phyloP scores from a whole-genome alignment of 352 stramenopile genomes.

The Salisapilia sapeloensis region DNA sequence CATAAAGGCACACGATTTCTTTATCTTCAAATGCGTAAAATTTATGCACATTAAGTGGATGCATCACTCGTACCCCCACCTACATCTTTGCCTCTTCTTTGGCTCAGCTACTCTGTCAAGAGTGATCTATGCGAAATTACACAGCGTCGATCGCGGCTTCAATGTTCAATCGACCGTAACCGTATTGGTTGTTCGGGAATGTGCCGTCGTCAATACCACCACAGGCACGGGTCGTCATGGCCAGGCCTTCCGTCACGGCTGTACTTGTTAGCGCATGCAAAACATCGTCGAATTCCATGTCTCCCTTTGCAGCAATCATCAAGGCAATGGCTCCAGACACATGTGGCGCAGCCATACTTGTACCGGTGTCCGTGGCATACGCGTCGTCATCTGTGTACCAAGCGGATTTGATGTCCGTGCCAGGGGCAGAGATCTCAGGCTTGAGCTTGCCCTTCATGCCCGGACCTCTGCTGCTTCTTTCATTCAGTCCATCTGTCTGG shows the following conservation, averaged over 20 bases:
- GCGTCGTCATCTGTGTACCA: constrained; percentile 1
- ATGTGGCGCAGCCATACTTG: constrained; percentile 19
- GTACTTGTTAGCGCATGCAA: too few relatives aligned
- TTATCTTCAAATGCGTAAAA: too few relatives aligned
- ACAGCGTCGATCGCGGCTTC: too few relatives aligned
- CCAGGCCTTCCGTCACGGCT: constrained; percentile 2
- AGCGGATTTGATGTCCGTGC: constrained; percentile 10
- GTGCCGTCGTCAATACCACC: constrained; percentile 6
- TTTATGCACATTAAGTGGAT: too few relatives aligned
- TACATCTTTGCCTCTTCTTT: too few relatives aligned
- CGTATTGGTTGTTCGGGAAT: constrained; percentile 28
- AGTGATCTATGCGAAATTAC: too few relatives aligned
- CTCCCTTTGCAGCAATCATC: constrained; percentile 10
- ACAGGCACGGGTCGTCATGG: constrained; percentile 5
- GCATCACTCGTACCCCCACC: too few relatives aligned
- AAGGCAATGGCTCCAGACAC: constrained; percentile 16
- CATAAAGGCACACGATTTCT: too few relatives aligned
- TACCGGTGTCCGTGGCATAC: constrained; percentile 9
- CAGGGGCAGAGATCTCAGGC: constrained; percentile 18
- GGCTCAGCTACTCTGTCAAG: too few relatives aligned
- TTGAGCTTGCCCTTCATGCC: constrained; percentile 18
- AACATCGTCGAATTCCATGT: constrained; percentile 2
- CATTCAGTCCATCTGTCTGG: constrained; percentile 10
- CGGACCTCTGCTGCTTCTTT: constrained; percentile 17
- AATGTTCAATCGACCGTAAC: constrained; percentile 29